Conservation (phyloP, 768 basidiomycete genomes). For the Boletus sp. region DNA sequence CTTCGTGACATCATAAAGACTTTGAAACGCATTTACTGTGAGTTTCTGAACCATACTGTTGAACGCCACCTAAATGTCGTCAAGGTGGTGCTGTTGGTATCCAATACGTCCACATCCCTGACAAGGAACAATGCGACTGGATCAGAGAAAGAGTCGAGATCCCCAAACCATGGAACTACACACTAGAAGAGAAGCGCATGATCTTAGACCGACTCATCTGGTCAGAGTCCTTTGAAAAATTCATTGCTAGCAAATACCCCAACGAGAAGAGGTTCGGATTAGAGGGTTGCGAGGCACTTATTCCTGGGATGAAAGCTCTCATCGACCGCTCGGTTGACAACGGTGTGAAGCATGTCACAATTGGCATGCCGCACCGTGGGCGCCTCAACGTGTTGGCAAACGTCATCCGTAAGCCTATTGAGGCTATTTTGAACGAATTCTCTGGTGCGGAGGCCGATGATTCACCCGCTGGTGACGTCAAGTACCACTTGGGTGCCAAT, state of each 20-base stretch:
- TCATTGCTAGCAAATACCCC: slow-evolving; percentile 97
- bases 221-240: slow-evolving; percentile 99
- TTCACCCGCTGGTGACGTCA: slow-evolving; percentile 94
- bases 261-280: slow-evolving; percentile 99
- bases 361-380: slow-evolving; percentile 99
- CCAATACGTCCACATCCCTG: slow-evolving; percentile 94
- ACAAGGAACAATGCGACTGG: slow-evolving; percentile 99
- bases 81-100: slow-evolving; percentile 84
- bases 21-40: slow-evolving; percentile 92
- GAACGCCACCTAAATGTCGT: slow-evolving; percentile 5
- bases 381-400: slow-evolving; percentile 97
- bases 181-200: slow-evolving; percentile 97
- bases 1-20: slow-evolving; percentile 89
- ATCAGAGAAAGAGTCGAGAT: slow-evolving; percentile 94
- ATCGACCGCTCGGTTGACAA: slow-evolving; percentile 97
- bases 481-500: slow-evolving; percentile 98
- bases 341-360: slow-evolving; percentile 93
- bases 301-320: slow-evolving; percentile 99
- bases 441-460: slow-evolving; percentile 71
- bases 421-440: slow-evolving; percentile 98
- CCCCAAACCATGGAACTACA: slow-evolving; percentile 97
- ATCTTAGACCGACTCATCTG: slow-evolving; percentile 98
- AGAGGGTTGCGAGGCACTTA: slow-evolving; percentile 95
- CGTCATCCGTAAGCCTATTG: slow-evolving; percentile 97
- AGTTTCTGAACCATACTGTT: slow-evolving; percentile 29